Evolutionary conservation across 768 basidiomycete species (phyloP).

Genomic region (Termitomyces sp.): DNA sequence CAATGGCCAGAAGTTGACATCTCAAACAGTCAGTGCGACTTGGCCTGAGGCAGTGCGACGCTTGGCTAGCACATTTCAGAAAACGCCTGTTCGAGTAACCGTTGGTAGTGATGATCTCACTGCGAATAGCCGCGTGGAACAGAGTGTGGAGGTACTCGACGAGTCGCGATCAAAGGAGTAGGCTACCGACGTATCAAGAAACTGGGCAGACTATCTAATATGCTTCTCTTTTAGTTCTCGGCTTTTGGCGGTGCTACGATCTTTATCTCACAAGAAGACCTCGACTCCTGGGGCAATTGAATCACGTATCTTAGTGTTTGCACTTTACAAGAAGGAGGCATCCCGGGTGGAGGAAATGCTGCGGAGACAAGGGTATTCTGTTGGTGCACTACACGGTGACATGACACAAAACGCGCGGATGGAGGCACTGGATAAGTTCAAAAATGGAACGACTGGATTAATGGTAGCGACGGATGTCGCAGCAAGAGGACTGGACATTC

Average conservation of each 20-base stretch:
- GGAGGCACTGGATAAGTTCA: conserved; percentile 82
- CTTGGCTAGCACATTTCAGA: conserved; percentile 84
- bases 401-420: conserved; percentile 81
- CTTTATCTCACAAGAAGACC: conserved; percentile 58
- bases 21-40: conserved; percentile 81
- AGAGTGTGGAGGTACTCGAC: conserved; percentile 89
- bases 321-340: conserved; percentile 96
- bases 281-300: conserved; percentile 44
- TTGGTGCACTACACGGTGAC: conserved; percentile 87
- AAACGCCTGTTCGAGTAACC: conserved; percentile 81
- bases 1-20: conserved; percentile 1
- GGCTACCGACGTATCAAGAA: conserved; percentile 19
- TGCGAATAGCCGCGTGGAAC: conserved; percentile 92
- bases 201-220: not conserved
- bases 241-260: conserved; percentile 50
- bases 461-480: conserved; percentile 98
- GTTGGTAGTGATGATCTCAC: conserved; percentile 94
- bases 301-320: conserved; percentile 84
- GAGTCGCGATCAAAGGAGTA: conserved; percentile 84
- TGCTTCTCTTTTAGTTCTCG: conserved; percentile 43
- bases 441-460: conserved; percentile 71
- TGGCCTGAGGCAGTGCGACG: conserved; percentile 95
- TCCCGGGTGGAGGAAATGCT: conserved; percentile 84
- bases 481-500: conserved; percentile 95
- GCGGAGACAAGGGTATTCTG: conserved; percentile 64